Evolutionary conservation across 2,329 filamentous ascomycete genomes (phyloP).

Genomic region (Rachicladosporium sp.): DNA sequence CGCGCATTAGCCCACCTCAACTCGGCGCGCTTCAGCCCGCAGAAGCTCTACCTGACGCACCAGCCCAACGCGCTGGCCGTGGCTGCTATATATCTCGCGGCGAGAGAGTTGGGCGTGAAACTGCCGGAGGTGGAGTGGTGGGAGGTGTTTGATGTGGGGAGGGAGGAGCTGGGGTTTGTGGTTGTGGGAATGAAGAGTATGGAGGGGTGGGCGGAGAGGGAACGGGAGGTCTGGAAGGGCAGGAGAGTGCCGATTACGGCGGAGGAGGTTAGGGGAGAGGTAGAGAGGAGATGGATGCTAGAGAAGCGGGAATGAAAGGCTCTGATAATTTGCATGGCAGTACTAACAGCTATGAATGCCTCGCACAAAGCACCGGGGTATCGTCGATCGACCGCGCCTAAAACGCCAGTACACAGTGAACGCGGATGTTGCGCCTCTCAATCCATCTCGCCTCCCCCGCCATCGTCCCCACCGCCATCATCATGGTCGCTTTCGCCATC

Average conservation of each 20-base stretch:
- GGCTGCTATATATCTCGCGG: slow-evolving; percentile 81
- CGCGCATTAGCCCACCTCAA: slow-evolving; percentile 72
- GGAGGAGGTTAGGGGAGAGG: slow-evolving; percentile 45
- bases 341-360: no score
- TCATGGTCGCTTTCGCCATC: slow-evolving; percentile 5
- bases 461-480: slow-evolving; percentile 5
- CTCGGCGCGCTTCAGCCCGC: slow-evolving; percentile 70
- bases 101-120: slow-evolving; percentile 61
- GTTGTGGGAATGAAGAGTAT: slow-evolving; percentile 76
- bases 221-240: slow-evolving; percentile 42
- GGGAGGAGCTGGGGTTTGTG: slow-evolving; percentile 86
- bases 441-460: background rate
- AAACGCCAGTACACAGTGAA: no score
- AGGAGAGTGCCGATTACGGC: slow-evolving; percentile 47
- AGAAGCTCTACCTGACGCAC: slow-evolving; percentile 82
- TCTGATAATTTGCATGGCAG: no score
- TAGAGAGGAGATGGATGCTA: slow-evolving; percentile 40
- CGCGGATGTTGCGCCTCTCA: no score
- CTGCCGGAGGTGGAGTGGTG: slow-evolving; percentile 84
- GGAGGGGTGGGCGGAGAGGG: slow-evolving; percentile 52
- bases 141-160: slow-evolving; percentile 93
- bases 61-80: slow-evolving; percentile 78
- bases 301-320: slow-evolving; percentile 7
- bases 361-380: no score
- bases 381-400: no score